These are phyloP conservation scores for Fusarium sterilihyphosum DNA, from an alignment of 2,329 filamentous ascomycete species.

Conservation along the genomic window DNA sequence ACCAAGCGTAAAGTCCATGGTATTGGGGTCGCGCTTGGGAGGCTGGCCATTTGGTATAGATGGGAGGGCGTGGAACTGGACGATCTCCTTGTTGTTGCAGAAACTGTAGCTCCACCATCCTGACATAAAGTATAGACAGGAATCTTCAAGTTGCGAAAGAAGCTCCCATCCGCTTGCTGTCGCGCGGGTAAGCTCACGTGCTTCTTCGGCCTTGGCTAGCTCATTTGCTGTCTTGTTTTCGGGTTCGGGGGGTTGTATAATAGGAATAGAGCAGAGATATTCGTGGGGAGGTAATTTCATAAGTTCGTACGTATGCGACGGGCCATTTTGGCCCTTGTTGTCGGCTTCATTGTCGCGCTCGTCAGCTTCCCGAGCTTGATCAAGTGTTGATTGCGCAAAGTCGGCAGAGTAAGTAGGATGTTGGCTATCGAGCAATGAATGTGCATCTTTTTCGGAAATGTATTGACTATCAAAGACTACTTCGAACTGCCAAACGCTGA, in stretches of 20 bases:
- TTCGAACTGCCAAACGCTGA: conserved; percentile 70
- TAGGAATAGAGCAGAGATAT: conserved; percentile 87
- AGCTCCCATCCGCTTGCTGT: conserved; percentile 83
- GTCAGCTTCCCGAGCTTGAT: conserved; percentile 42
- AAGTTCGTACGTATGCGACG: conserved; percentile 71
- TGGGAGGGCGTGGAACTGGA: conserved; percentile 88
- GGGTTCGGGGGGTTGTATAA: conserved; percentile 66
- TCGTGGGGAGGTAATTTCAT: conserved; percentile 75
- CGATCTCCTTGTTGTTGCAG: conserved; percentile 87
- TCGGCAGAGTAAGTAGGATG: conserved; percentile 54
- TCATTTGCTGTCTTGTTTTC: conserved; percentile 74
- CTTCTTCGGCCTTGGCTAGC: conserved; percentile 76
- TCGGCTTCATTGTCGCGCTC: conserved; percentile 45
- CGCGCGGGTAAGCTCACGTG: conserved; percentile 81
- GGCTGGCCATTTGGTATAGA: conserved; percentile 73
- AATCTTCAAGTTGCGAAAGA: conserved; percentile 79
- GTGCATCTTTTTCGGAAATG: conserved; percentile 76
- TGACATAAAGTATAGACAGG: conserved; percentile 82
- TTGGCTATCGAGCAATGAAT: conserved; percentile 62
- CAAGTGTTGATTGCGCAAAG: conserved; percentile 53
- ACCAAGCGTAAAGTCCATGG: conserved; percentile 81
- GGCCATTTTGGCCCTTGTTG: conserved; percentile 8
- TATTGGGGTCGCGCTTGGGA: conserved; percentile 79
- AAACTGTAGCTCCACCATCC: conserved; percentile 98
- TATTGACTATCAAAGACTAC: conserved; percentile 78